A percentile compares a stretch with the other conserved stretches of the same genome.
These are phyloP conservation scores for Aspergillaceae sp. DNA, from an alignment of 2,329 filamentous ascomycete genomes.

Conservation along the genomic window DNA sequence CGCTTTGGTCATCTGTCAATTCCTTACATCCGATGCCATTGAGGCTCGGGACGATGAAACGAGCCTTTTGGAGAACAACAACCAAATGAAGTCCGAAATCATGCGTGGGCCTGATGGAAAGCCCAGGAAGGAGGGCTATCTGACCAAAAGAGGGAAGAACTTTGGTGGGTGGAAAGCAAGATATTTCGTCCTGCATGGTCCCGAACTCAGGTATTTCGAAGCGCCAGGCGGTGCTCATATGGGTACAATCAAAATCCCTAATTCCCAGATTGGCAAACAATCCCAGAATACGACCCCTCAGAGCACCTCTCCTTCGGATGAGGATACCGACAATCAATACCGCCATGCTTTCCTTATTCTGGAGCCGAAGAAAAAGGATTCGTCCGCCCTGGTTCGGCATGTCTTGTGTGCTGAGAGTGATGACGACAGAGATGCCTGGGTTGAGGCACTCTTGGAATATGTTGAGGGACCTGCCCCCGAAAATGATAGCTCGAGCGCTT, in stretches of 20 bases:
- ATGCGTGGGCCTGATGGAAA: constrained; percentile 53
- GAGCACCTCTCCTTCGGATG: constrained; percentile 57
- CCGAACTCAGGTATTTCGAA: constrained; percentile 81
- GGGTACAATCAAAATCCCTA: constrained; percentile 84
- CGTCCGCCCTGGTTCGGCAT: constrained; percentile 76
- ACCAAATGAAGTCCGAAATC: constrained; percentile 23
- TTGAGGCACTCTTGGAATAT: constrained; percentile 79
- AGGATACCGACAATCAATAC: constrained; percentile 87
- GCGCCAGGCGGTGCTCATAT: constrained; percentile 80
- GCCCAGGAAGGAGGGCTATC: constrained; percentile 73
- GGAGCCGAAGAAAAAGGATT: constrained; percentile 95
- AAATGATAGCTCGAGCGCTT: constrained; percentile 18
- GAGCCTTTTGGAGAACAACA: constrained; percentile 36
- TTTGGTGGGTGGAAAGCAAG: constrained; percentile 97
- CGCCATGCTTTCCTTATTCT: constrained; percentile 91
- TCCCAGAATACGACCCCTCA: constrained; percentile 52
- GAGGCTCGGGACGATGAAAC: constrained; percentile 46
- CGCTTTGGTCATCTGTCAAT: constrained; percentile 75
- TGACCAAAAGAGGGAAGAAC: constrained; percentile 96
- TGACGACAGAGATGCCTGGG: constrained; percentile 84
- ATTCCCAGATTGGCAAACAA: constrained; percentile 91
- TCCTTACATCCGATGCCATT: constrained; percentile 63
- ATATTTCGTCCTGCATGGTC: constrained; percentile 61
- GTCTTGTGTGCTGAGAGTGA: constrained; percentile 95
- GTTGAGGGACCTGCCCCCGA: constrained; percentile 51